Base-by-base conservation (phyloP, 208 protist species). In the Wallacemonas sp. region DNA sequence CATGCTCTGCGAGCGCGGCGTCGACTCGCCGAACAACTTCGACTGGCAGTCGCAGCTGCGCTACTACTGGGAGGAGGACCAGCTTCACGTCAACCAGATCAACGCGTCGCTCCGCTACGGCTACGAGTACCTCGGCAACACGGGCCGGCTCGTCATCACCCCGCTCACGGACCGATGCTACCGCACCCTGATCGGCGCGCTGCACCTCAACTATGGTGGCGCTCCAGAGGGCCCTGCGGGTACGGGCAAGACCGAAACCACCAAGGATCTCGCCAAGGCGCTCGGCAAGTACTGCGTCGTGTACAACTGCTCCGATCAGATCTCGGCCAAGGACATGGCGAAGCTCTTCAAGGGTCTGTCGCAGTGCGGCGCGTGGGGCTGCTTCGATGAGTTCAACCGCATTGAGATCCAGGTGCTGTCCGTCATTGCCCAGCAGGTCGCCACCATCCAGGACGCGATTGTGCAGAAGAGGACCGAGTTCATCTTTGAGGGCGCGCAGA, bases 171-270 rank as follows among this genome's bases (percentile, higher is more conserved):
- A 98, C 70, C 91, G 95, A 48, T 98, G 95, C 79, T 98, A 98
- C 74, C 88, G 95, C 64, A 99, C 98, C 10, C 78, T 99, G 20
- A 98, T 98, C 28, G 94, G 96, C 54, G 97, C 98, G n/a, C 82
- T 99, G 20, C 97, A 98, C 67, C 79, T 99, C 28, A 96, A 97
- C 72, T 97, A 98, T 67, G 97, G 98, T 41, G 98, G 98, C 48
- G 94, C 96, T 0, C 98, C 98, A 1, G 97, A 98, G 46, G 98
- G 98, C 3, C 98, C 98, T 26, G 98, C 97, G 18, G 98, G 98
- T 25, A 99, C 98, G 20, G 98, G 98, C 29, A 99, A 99, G 82
- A 99, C 98, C 16, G 98, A 99, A 79, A 99, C 97, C n/a, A 98
- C 97, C 20, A 99, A 99, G 80, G 98, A 99, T 82, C 81, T 99